Evolutionary conservation across 768 basidiomycete genomes (phyloP), one percentile per base, ranked within the genome.

Genomic region (Calvatia gigantea): DNA sequence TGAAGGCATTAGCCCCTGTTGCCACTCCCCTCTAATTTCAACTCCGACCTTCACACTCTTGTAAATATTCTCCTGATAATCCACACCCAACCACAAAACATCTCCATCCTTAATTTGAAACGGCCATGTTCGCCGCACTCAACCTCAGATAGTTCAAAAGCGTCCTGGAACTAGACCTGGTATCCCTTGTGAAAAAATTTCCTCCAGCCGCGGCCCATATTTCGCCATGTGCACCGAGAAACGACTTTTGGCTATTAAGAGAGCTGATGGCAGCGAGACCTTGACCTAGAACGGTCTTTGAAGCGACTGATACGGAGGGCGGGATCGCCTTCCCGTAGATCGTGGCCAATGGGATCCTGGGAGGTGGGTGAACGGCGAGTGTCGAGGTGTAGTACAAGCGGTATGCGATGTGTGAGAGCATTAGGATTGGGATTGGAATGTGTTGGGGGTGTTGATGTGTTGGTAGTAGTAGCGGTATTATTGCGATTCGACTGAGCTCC

Each of bases 1-100:
- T 99, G 91, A 97, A 99, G 37, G 86, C 89, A 74, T 98, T 98
- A 0, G 86, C 83, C 0, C 75, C 81, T 85, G 75, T 69, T 97
- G 94, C 96, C 94, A 98, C 69, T 94, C 94, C 58, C 95, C 74
- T 2, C 80, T 79, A 15, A 98, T 70, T 72, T 99, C 96, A 48
- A 98, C 77, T 61, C 91, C 80, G 67, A 99, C 97, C 82, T 96
- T 98, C 57, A 98, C 92, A 56, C 90, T 92, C 73, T 97, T 89
- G 71, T 96, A 98, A 50, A 96, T 94, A 70, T 98, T 94, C 74
- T 98, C 94, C n/a, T 98, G 95, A 71, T 97, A 99, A 68, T 98
- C 95, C 25, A 98, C 93, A 2, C 96, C 95, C 0, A 98, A 84
- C 71, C 98, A 96, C 17, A 98, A 72, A 28, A 98, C 81, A 72